Evolutionary conservation across 2,329 filamentous ascomycete species (phyloP), one percentile per base, ranked within the genome.

Genomic region (Stagonosporopsis chrysanthemi): DNA sequence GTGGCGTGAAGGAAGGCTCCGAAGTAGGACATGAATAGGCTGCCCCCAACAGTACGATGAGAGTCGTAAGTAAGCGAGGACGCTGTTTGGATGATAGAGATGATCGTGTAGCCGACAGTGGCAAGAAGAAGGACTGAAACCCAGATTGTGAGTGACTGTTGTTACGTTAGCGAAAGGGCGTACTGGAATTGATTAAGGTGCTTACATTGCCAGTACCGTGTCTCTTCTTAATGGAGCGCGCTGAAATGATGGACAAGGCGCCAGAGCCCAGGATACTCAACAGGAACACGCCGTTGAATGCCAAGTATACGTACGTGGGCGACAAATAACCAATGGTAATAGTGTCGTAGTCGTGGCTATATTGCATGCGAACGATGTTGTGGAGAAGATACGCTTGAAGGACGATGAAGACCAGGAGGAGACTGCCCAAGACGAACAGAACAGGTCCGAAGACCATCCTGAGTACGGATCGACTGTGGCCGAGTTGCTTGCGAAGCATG

Each of bases 401-500:
- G 12, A 49, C 61, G 2, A 67, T 47, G 4, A 53, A 33, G 1
- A 23, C 61, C 15, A 48, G 49, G 3, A 64, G 65, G 7, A 74
- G 43, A 11, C 47, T 22, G 9, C 63, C 64, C 52, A 75, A 63
- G 29, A 74, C 7, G 12, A 59, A 60, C 7, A 69, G 22, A 11
- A 68, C 45, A 19, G 48, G 47, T 4, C 63, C 33, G 9, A 45
- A 56, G 6, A 66, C 19, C 8, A 61, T 35, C 12, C 64, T 69
- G 39, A 66, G 60, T 5, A 54, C 23, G 5, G 22, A 45, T 3
- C 54, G 42, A 3, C 35, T 45, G 40, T 62, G 56, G 17, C 61
- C 60, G 15, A 70, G 57, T 31, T 58, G 64, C 38, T 64, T 33
- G 35, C 62, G 63, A 1, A 76, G 65, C 54, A 65, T 47, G 11